phyloP scores from a whole-genome alignment of 192 early-diverging fungal genomes.

The Coemansia sp. region DNA sequence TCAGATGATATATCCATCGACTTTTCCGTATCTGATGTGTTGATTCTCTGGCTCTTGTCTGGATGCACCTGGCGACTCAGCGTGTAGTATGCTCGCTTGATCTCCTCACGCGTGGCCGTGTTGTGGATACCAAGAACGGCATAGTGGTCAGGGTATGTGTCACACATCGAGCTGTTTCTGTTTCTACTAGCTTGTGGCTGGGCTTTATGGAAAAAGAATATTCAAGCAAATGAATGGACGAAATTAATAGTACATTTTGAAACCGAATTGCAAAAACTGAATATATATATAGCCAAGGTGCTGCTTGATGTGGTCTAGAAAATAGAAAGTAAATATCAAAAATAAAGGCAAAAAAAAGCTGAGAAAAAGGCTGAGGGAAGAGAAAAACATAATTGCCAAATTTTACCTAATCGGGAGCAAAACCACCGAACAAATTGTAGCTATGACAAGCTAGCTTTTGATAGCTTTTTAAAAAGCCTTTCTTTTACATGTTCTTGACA shows the following conservation, averaged over 20 bases:
- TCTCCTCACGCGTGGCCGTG: slow-evolving; percentile 26
- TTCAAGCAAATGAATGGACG: not conserved
- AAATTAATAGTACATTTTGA: not conserved
- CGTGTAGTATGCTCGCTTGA: slow-evolving; percentile 42
- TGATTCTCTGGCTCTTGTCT: slow-evolving; percentile 18
- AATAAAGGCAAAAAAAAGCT: too few relatives aligned
- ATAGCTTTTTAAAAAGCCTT: too few relatives aligned
- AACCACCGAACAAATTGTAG: too few relatives aligned
- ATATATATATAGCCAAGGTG: too few relatives aligned
- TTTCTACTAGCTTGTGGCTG: too few relatives aligned
- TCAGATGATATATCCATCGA: not conserved
- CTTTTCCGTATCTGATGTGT: not conserved
- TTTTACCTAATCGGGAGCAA: too few relatives aligned
- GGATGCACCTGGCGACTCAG: slow-evolving; percentile 40
- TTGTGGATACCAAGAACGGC: slow-evolving; percentile 15
- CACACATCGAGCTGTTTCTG: not conserved
- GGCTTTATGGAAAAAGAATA: not conserved
- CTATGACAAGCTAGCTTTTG: too few relatives aligned
- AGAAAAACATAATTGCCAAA: too few relatives aligned
- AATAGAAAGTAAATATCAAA: too few relatives aligned
- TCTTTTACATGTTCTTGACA: too few relatives aligned
- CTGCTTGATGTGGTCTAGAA: too few relatives aligned
- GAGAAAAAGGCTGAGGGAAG: too few relatives aligned
- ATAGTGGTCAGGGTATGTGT: slow-evolving; percentile 22
- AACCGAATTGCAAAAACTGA: not conserved